Evolutionary conservation across 2,329 filamentous ascomycete genomes (phyloP).

Genomic region (Daldinia eschscholtzii): DNA sequence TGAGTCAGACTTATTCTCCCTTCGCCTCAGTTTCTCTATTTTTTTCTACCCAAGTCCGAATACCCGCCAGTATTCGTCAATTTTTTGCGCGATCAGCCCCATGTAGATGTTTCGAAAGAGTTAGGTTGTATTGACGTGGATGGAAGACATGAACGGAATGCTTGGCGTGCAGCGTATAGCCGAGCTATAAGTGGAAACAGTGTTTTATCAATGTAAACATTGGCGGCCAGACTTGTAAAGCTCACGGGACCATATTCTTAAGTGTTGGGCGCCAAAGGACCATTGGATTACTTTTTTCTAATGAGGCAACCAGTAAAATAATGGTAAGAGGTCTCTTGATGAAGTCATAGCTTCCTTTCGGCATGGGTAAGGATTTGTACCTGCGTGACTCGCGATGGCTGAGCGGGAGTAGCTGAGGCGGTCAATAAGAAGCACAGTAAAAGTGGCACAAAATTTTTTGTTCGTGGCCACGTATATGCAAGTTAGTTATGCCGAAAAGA

Average conservation of each 20-base stretch:
- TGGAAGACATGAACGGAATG: slow-evolving; percentile 35
- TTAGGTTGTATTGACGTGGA: slow-evolving; percentile 17
- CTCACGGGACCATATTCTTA: slow-evolving; percentile 10
- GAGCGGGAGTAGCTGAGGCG: slow-evolving; percentile 14
- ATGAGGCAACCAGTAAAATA: slow-evolving; percentile 22
- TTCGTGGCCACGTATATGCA: slow-evolving; percentile 38
- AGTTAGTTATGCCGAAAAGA: slow-evolving; percentile 25
- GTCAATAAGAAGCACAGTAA: slow-evolving; percentile 19
- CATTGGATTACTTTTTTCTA: slow-evolving; percentile 17
- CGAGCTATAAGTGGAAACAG: slow-evolving; percentile 13
- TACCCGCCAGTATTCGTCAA: slow-evolving; percentile 5
- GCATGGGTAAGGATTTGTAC: slow-evolving; percentile 22
- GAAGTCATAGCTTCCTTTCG: slow-evolving; percentile 24
- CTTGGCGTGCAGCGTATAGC: slow-evolving; percentile 29
- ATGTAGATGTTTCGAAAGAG: background rate
- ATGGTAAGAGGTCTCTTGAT: background rate
- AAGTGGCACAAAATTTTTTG: slow-evolving; percentile 29
- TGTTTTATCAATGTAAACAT: slow-evolving; percentile 20
- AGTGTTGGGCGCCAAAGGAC: slow-evolving; percentile 9
- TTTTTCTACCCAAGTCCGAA: background rate
- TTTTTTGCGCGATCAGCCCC: background rate
- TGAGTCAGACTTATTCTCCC: background rate
- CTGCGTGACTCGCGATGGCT: slow-evolving; percentile 26
- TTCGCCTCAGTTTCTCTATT: background rate
- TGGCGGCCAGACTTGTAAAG: slow-evolving; percentile 13